Conservation (phyloP, 805 yeast species). For the Lipomyces lipofer region DNA sequence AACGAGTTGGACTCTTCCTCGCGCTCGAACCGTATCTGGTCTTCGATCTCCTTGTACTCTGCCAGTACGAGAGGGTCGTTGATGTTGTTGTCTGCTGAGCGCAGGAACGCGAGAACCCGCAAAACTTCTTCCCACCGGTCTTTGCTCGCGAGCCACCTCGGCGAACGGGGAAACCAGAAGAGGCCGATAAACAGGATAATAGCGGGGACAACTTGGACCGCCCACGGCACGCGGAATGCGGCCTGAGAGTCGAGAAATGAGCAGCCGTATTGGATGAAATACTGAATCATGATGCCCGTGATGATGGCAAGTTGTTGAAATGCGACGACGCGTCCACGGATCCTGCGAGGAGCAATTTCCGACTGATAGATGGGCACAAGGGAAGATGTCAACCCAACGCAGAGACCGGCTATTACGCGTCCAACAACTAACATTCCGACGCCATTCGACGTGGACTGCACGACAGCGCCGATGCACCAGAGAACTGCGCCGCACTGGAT, state of each 20-base stretch:
- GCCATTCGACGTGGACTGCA: constrained; percentile 16
- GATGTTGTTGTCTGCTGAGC: constrained; percentile 8
- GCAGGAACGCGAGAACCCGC: constrained; percentile 13
- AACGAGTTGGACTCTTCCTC: constrained; percentile 3
- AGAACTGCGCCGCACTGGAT: constrained; percentile 13
- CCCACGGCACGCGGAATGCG: constrained; percentile 68
- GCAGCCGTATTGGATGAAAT: constrained; percentile 50
- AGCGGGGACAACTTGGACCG: constrained; percentile 55
- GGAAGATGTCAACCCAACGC: constrained; percentile 57
- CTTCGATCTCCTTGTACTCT: constrained; percentile 19
- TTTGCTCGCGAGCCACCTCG: constrained; percentile 49
- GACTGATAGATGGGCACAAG: constrained; percentile 28
- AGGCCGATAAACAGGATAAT: constrained; percentile 48
- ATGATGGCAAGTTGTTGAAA: constrained; percentile 59
- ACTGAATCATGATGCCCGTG: constrained; percentile 58
- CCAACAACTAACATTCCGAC: constrained; percentile 70
- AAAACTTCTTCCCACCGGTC: constrained; percentile 47
- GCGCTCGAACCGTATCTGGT: constrained; percentile 6
- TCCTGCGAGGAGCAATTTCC: constrained; percentile 15
- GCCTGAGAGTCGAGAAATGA: constrained; percentile 46
- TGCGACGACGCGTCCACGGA: constrained; percentile 20
- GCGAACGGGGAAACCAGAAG: constrained; percentile 43
- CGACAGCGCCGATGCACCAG: constrained; percentile 28
- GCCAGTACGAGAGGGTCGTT: constrained; percentile 25
- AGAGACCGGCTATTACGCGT: constrained; percentile 66